Conservation (phyloP, 2,329 filamentous ascomycete genomes). For the Conoideocrella luteorostrata region DNA sequence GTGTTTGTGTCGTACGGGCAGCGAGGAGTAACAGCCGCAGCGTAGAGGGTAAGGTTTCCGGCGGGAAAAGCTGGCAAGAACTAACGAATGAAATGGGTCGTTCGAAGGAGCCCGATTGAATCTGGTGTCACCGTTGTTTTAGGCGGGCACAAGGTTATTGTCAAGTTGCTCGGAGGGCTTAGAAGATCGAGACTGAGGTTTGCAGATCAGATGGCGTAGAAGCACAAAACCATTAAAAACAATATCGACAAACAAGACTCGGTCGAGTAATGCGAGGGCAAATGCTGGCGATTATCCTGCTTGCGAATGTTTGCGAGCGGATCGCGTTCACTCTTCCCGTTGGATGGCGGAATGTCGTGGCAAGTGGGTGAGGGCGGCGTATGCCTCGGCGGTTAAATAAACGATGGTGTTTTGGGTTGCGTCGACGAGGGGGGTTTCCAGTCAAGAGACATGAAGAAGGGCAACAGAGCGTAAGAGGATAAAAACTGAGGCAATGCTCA, state of each 20-base stretch:
- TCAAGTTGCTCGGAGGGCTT: too few relatives aligned
- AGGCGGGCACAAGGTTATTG: too few relatives aligned
- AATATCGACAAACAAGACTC: too few relatives aligned
- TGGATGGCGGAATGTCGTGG: conserved; percentile 9
- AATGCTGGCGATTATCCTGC: not conserved
- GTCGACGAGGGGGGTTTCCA: not conserved
- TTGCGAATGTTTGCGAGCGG: not conserved
- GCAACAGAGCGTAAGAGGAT: not conserved
- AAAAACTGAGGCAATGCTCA: not conserved
- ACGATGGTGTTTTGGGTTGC: conserved; percentile 5
- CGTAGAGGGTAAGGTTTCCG: not conserved
- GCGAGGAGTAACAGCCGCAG: not conserved
- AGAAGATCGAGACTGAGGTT: too few relatives aligned
- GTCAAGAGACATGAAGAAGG: conserved; percentile 7
- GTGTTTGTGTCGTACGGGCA: not conserved
- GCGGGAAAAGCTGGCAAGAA: not conserved
- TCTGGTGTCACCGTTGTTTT: too few relatives aligned
- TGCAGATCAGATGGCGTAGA: too few relatives aligned
- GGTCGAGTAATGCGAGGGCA: too few relatives aligned
- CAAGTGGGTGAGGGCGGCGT: conserved; percentile 3
- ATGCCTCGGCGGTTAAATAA: conserved; percentile 4
- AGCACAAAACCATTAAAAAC: too few relatives aligned
- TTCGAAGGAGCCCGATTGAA: not conserved
- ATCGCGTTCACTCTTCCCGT: conserved; percentile 4
- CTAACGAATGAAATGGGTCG: not conserved